Evolutionary conservation across 352 stramenopile genomes (phyloP), one percentile per base, ranked within the genome.

Genomic region (Globisporangium camurandrum): DNA sequence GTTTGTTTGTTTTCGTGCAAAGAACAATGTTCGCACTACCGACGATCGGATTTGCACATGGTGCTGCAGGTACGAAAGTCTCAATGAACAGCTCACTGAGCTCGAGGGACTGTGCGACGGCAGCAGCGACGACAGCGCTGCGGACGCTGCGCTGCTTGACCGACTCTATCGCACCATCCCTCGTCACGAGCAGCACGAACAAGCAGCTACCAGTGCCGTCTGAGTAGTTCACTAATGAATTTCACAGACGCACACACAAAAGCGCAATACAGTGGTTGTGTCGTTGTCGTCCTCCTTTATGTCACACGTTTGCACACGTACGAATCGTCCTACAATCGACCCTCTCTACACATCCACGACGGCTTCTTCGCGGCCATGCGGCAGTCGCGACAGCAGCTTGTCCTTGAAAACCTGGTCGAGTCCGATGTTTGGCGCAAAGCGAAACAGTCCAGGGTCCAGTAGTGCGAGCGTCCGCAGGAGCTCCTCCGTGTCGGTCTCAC

Each of bases 341-440:
- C 34, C 34, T 4, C 12, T 1, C 44, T 71, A 89, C 34, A 89
- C 78, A 26, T 89, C 73, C 11, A 87, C 78, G 4, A 85, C 73
- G 11, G 75, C 74, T 67, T 86, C 69, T 67, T 87, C 75, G 17
- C 69, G 63, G 40, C 76, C 75, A 38, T 86, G 75, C 31, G 69
- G 71, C 5, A 87, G 60, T 37, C 78, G 64, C 20, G 78, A 89
- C 17, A 67, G 69, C 31, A 89, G 56, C 47, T 86, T 87, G 33
- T 87, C 75, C 22, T 86, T 88, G 48, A 89, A 89, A 48, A 87
- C 71, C 46, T 88, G 65, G 22, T 84, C 67, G 22, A 89, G 54
- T 5, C 66, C 68, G 39, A 88, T 30, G 42, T 68, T 54, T 33
- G 54, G 27, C 12, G 63, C 52, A 42, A 75, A 40, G 45, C 54